These are phyloP conservation scores for Vanrija sp. DNA, from an alignment of 1,284 basidiomycete genomes.

Conservation along the genomic window DNA sequence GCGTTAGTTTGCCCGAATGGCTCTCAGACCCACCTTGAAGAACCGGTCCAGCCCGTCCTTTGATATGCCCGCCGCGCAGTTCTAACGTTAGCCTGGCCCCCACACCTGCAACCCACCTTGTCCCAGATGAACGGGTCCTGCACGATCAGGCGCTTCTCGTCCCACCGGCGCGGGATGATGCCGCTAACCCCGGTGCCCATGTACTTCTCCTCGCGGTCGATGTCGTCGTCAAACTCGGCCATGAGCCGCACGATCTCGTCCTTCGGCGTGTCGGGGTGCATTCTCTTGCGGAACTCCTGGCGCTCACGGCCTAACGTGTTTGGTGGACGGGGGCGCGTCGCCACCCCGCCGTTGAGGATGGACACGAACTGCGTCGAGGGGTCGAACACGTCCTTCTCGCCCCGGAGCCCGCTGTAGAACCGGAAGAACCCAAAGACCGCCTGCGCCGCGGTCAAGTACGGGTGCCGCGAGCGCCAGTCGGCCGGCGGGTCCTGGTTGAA, in stretches of 20 bases:
- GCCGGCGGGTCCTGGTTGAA: conserved; percentile 21
- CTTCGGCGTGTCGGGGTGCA: not conserved
- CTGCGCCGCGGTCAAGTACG: conserved; percentile 26
- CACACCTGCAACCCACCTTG: conserved; percentile 34
- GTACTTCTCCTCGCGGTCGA: conserved; percentile 9
- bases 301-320: not conserved
- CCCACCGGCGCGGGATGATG: conserved; percentile 40
- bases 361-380: conserved; percentile 28
- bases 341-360: conserved; percentile 34
- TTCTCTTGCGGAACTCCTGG: not conserved
- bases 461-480: conserved; percentile 20
- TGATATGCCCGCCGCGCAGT: conserved; percentile 20
- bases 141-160: conserved; percentile 33
- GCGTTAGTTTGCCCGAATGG: not conserved
- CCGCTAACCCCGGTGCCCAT: conserved; percentile 32
- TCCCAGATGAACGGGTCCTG: conserved; percentile 49
- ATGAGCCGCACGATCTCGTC: not conserved
- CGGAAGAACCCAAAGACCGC: conserved; percentile 40
- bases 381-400: conserved; percentile 17
- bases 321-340: conserved; percentile 6
- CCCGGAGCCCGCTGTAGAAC: conserved; percentile 19
- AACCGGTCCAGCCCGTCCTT: conserved; percentile 2
- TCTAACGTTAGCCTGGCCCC: conserved; percentile 8
- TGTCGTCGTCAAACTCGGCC: conserved; percentile 8
- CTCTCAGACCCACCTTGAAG: conserved; percentile 5